phyloP scores from a whole-genome alignment of 345 rosid species.

The Lepidium aucheri region DNA sequence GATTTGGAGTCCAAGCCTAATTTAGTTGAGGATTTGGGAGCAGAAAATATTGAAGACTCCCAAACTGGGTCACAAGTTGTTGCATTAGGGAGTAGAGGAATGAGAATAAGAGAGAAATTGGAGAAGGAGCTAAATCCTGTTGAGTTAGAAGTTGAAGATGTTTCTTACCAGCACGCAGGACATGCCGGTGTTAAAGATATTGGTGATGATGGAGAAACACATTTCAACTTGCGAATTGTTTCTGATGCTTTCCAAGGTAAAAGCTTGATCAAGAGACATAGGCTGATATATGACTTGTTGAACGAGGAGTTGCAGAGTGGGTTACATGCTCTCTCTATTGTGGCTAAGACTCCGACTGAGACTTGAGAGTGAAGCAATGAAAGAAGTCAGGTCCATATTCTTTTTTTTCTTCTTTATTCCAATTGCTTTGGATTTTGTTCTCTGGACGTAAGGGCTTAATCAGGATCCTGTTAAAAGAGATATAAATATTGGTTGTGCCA shows the following conservation, averaged over 20 bases:
- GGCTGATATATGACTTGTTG: conserved; percentile 21
- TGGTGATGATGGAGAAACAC: conserved; percentile 27
- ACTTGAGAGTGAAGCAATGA: conserved; percentile 3
- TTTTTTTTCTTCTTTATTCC: background rate
- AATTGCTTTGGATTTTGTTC: conserved; percentile 3
- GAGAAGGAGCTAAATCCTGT: conserved; percentile 58
- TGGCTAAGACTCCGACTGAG: conserved; percentile 28
- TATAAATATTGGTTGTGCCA: background rate
- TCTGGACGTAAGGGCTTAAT: background rate
- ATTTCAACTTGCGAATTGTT: conserved; percentile 26
- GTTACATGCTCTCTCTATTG: conserved; percentile 31
- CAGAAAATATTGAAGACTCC: conserved; percentile 4
- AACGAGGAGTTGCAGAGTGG: conserved; percentile 27
- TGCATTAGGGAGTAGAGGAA: conserved; percentile 70
- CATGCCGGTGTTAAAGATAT: conserved; percentile 31
- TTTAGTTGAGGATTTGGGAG: background rate
- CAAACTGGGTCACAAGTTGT: background rate
- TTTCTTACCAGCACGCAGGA: conserved; percentile 69
- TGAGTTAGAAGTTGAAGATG: conserved; percentile 63
- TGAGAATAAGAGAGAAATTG: conserved; percentile 63
- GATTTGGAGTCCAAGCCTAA: background rate
- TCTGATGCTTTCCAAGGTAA: conserved; percentile 29
- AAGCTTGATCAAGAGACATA: conserved; percentile 31
- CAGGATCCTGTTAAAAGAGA: background rate
- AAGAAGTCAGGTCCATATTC: conserved; percentile 6